Percentiles rank a stretch among this genome's conserved stretches.
Evolutionary conservation across 768 basidiomycete species (phyloP).

Genomic region (Russula sp.): DNA sequence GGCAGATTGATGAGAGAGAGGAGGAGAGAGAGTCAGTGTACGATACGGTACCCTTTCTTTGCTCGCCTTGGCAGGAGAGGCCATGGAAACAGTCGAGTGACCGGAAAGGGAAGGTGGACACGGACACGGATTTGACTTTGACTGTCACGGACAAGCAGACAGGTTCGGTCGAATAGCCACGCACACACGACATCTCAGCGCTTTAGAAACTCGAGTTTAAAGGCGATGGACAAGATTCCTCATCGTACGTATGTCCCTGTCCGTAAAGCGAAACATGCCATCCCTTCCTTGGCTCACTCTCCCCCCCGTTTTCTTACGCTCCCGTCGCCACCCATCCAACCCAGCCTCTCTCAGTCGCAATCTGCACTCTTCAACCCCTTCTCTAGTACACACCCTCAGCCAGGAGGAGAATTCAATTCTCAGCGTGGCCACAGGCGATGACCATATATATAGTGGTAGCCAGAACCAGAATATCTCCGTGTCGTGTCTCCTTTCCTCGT

Average conservation of each 20-base stretch:
- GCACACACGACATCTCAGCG: not conserved
- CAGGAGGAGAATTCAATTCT: conserved; percentile 13
- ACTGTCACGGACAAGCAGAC: not conserved
- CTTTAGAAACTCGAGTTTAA: not conserved
- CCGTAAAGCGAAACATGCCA: conserved; percentile 1
- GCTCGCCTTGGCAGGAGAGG: not conserved
- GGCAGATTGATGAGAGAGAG: not conserved
- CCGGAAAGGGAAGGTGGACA: not conserved
- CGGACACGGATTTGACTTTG: not conserved
- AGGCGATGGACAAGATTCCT: not conserved
- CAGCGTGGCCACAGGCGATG: conserved; percentile 13
- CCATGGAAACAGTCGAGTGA: not conserved
- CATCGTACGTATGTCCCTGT: conserved; percentile 18
- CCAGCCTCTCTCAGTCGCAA: conserved; percentile 20
- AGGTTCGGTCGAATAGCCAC: no score
- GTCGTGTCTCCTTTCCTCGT: not conserved
- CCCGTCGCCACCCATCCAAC: not conserved
- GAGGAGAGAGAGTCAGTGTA: not conserved
- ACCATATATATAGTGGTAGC: conserved; percentile 22
- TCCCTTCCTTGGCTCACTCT: conserved; percentile 3
- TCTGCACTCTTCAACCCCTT: conserved; percentile 3
- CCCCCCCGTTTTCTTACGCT: conserved; percentile 10
- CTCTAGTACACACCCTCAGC: conserved; percentile 14
- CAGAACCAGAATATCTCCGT: conserved; percentile 20
- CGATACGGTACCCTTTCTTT: conserved; percentile 1